A percentile compares a stretch with the other conserved stretches of the same genome.
These are phyloP conservation scores for Podospora appendiculata DNA, from an alignment of 495 filamentous ascomycete genomes.

Conservation along the genomic window DNA sequence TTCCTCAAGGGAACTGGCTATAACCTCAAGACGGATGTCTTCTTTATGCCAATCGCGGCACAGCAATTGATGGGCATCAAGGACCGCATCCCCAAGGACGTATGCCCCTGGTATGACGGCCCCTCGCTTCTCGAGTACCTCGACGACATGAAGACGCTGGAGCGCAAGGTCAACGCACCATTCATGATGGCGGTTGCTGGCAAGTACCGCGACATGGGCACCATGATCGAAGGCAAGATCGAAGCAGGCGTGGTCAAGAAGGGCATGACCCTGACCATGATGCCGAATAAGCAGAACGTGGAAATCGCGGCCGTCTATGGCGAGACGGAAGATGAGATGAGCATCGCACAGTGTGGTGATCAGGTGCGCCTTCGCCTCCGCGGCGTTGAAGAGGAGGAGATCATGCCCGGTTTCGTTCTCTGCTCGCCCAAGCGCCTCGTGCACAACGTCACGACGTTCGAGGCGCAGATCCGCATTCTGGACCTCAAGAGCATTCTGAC, in stretches of 20 bases:
- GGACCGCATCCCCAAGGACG: conserved; percentile 68
- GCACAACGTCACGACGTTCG: conserved; percentile 81
- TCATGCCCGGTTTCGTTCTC: conserved; percentile 90
- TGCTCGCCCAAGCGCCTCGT: conserved; percentile 88
- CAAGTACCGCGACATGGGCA: conserved; percentile 97
- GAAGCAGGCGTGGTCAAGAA: conserved; percentile 88
- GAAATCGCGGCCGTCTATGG: conserved; percentile 80
- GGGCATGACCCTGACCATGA: conserved; percentile 73
- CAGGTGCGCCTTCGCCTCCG: conserved; percentile 88
- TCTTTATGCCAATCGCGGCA: conserved; percentile 94
- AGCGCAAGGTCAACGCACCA: conserved; percentile 93
- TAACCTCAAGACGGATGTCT: conserved; percentile 81
- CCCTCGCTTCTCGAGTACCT: conserved; percentile 95
- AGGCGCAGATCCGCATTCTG: conserved; percentile 93
- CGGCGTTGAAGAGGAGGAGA: conserved; percentile 95
- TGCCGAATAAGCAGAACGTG: conserved; percentile 83
- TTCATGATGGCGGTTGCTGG: conserved; percentile 98
- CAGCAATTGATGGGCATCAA: conserved; percentile 81
- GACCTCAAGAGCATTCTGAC: conserved; percentile 89
- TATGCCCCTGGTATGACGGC: conserved; percentile 77
- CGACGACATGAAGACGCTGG: conserved; percentile 79
- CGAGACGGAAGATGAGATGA: conserved; percentile 90
- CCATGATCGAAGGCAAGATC: conserved; percentile 94
- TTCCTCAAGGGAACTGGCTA: conserved; percentile 91
- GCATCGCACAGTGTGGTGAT: conserved; percentile 76